Conservation (phyloP, 108 stramenopile species). For the Schizochytrium sp. region DNA sequence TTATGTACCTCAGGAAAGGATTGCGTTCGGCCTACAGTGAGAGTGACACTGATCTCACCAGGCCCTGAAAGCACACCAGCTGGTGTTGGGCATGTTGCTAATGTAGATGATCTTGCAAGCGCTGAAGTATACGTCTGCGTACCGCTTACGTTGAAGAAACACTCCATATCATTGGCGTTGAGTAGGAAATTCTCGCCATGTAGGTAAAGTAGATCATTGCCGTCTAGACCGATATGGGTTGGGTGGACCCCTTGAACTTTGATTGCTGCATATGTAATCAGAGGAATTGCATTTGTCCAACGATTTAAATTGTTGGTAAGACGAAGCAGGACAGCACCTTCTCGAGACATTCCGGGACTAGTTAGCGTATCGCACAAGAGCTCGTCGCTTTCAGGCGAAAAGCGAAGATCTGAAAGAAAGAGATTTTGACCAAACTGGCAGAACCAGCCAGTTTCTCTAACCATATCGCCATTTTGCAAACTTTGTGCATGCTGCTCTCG, state of each 20-base stretch:
- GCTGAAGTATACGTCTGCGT: not conserved
- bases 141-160: not conserved
- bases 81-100: not conserved
- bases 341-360: not conserved
- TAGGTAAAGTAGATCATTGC: not conserved
- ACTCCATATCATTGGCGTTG: not conserved
- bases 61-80: not conserved
- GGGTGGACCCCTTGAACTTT: not conserved
- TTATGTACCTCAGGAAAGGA: not conserved
- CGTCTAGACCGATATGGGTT: not conserved
- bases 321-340: not conserved
- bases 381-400: not conserved
- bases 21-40: not conserved
- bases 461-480: not conserved
- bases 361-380: not conserved
- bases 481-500: not conserved
- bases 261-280: not conserved
- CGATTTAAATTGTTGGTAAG: slow-evolving; percentile 42
- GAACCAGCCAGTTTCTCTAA: not conserved
- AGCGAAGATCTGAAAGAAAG: not conserved
- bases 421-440: not conserved
- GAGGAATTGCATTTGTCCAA: not conserved
- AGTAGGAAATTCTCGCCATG: not conserved
- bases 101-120: not conserved
- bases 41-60: not conserved